Base-by-base conservation (phyloP, 2,329 filamentous ascomycete species). In the Helminthosporium solani region DNA sequence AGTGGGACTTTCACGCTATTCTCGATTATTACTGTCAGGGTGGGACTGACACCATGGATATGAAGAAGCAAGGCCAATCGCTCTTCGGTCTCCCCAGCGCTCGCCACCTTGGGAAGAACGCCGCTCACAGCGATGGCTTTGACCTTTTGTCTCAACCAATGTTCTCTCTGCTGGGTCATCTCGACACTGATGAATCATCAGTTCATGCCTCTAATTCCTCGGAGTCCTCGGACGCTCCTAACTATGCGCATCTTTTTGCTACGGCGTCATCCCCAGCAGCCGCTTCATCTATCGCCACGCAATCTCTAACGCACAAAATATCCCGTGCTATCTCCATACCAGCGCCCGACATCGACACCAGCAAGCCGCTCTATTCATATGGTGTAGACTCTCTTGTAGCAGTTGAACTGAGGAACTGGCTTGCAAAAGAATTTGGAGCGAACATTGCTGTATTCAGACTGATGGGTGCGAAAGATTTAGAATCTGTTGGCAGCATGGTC, bases 311-410 rank as follows among this genome's bases (percentile, higher is more conserved):
- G 12, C 30, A 20, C 1, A 47, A 56, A 33, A 14, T 59, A 0
- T 45, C 56, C 2, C 46, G 45, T 15, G 23, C 54, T 7, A 43
- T 58, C 1, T 45, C 50, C 9, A 33, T 54, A 1, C 41, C 42
- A 15, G 42, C 44, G 11, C 62, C 65, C 1, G 58, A 63, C 27
- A 50, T 61, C 7, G 56, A 65, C 27, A 46, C 54, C 2, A 46
- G 33, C 7, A 59, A 53, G 18, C 52, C 64, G 1, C 44, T 67
- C 14, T 38, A 53, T 33, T 39, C 45, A 14, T 62, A 66, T 33
- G 61, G 61, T 4, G 50, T 65, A 2, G 61, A 65, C 33, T 63
- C 59, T 3, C 44, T 64, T 4, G 52, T 61, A 6, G 57, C 60
- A 11, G 50, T 64, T 3, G 59, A 63, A 42, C 37, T 65, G 38